Base-by-base conservation (phyloP, 169 alveolate species). In the Cryptosporidium ubiquitum region DNA sequence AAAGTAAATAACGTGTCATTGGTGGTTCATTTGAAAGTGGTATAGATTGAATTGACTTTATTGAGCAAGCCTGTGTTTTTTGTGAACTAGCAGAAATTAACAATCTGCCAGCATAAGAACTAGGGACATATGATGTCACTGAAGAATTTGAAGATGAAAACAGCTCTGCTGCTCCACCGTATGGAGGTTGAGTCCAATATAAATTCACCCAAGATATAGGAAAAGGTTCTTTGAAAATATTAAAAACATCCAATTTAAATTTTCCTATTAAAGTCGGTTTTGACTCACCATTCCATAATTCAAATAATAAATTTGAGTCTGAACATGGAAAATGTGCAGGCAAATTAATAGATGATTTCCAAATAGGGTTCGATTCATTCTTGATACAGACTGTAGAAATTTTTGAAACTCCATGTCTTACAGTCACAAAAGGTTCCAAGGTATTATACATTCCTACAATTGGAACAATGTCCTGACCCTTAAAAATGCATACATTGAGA, bases 361-460 rank as follows among this genome's bases (percentile, higher is more conserved):
- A 95, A 2, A 91, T 94, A 0, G 97, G 97, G 52, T 95, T 93
- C 0, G 96, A 94, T 37, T 86, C 95, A 70, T 92, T 95, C 68
- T 91, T 91, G 9, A 95, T 95, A 29, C 92, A 92, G 23, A 85
- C 93, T 1, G 97, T 95, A 37, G 93, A 91, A 39, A 92, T 93
- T 66, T 91, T 94, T 49, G 94, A 84, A 12, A 96, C 94, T 61
- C 94, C 94, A 73, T 94, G 96, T 20, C 95, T 91, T 14, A 95
- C 94, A 26, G 86, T 93, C n/a, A 95, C 97, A 84, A 74, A 95
- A 29, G 96, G 96, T 64, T 91, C 96, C 14, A 95, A 57, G 14
- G 89, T 58, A 40, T 68, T 91, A 64, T 84, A 39, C 84, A 75
- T 75, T 20, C 93, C 93, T 20, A 44, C 55, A 33, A 75, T 85